A percentile compares a stretch with the other conserved stretches of the same genome.
phyloP scores from a whole-genome alignment of 257 asterid genomes.

The Striga asiatica region DNA sequence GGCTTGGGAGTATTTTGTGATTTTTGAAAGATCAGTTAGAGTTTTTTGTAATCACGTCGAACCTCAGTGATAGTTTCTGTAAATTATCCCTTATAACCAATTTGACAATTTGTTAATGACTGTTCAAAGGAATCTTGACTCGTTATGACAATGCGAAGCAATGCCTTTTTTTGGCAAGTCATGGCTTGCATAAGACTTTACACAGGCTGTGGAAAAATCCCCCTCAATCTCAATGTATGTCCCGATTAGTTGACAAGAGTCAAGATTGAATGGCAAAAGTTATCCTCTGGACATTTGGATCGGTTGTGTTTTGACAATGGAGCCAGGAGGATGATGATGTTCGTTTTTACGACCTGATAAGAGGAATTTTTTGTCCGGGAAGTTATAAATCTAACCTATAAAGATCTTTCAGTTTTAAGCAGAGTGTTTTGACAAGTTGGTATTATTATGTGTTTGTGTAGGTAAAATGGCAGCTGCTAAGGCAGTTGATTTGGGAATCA shows the following conservation, averaged over 20 bases:
- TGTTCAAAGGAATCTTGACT: not conserved
- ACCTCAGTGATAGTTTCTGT: not conserved
- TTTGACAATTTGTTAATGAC: not conserved
- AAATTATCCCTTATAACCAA: not conserved
- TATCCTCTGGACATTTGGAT: not conserved
- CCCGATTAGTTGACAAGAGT: not conserved
- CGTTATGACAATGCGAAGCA: not conserved
- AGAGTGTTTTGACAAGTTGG: not conserved
- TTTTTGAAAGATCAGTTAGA: not conserved
- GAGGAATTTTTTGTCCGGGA: not conserved
- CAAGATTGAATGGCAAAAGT: not conserved
- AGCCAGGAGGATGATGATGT: not conserved
- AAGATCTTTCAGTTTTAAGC: not conserved
- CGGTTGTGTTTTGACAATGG: not conserved
- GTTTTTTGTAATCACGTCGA: not conserved
- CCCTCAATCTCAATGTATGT: too few species aligned
- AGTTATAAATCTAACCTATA: not conserved
- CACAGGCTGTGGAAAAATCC: too few species aligned
- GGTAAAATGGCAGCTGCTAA: conserved; percentile 57
- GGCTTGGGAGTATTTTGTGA: too few species aligned
- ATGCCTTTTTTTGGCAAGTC: not conserved
- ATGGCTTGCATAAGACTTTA: conserved; percentile 1
- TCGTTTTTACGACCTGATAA: not conserved
- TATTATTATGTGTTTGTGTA: not conserved
- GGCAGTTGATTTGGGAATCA: conserved; percentile 42